Evolutionary conservation across 306 rosid species (phyloP), one percentile per base, ranked within the genome.

Genomic region (Inga laurina): DNA sequence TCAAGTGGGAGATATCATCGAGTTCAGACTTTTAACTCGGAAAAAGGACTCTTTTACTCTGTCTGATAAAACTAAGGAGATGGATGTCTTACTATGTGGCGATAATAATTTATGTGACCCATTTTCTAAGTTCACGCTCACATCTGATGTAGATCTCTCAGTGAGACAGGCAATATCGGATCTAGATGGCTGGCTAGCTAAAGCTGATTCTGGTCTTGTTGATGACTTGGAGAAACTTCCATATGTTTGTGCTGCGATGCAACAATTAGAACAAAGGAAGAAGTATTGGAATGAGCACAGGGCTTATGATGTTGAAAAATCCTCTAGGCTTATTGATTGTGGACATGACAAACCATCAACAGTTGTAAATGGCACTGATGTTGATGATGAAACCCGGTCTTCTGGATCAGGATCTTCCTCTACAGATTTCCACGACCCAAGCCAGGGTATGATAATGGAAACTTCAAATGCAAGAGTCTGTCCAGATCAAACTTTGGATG

Each of bases 161-260:
- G 92, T 91, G 85, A 91, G 90, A 76, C 88, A 87, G 79, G 94
- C 99, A 78, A 91, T 93, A 70, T 89, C 94, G 21, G 97, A 93
- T 87, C 92, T 96, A 56, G 99, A 96, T 83, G 86, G 94, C 71
- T 96, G 99, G 99, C 87, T 96, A 74, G 98, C 89, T 76, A 91
- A 84, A 84, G 98, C 99, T 72, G 94, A 93, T 81, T 83, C 97
- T 4, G 97, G 97, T 81, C 92, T 92, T 83, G 98, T 93, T 82
- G 97, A 96, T 82, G 97, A 96, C 89, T 78, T 92, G 35, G 99
- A 92, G 91, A 93, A 88, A 91, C 97, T 96, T 85, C 98, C 98
- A 8, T 96, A 92, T 85, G 98, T 93, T 78, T 93, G 93, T 91
- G 99, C 93, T 87, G 97, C 97, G 81, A 87, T 93, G 93, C 91